Evolutionary conservation across 768 basidiomycete genomes (phyloP), one percentile per base, ranked within the genome.

Genomic region (Podaxis sp.): DNA sequence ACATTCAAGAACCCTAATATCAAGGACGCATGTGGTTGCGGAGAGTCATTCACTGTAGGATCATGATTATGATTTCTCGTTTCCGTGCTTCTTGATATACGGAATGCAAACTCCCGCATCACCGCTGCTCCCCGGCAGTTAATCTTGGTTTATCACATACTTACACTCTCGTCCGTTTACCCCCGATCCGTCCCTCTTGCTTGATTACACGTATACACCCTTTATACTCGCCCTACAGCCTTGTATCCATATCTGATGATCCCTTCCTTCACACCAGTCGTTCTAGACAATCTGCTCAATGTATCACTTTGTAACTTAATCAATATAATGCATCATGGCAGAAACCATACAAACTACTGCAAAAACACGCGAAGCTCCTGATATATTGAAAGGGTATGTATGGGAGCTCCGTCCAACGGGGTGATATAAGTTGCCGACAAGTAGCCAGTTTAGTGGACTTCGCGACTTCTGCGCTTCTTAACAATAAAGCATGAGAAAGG

Each of bases 11-110:
- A 96, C 71, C 95, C 95, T 6, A 97, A 97, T 74, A 89, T 96
- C 75, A 92, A 89, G 77, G 95, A 96, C 70, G 92, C 93, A 6
- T 97, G 95, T 74, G 95, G 95, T 57, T 96, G 95, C 70, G 95
- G 95, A 65, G 95, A 96, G 78, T 95, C 93, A 0, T 95, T 95
- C 76, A 90, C 84, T 52, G 85, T 93, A 63, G 73, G 70, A 55
- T 77, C 76, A 73, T 81, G 67, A 77, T 68, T 22, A 46, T 46
- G 15, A 46, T 46, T 46, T 46, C n/a, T 19, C 52, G 42, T 63
- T 51, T 51, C 49, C 57, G 22, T 58, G 51, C 33, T 9, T 39
- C 4, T 30, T 36, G 39, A 36, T 33, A 19, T 24, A 11, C 57
- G 12, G 17, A 5, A 51, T n/a, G 5, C 44, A 46, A n/a, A 42